phyloP scores from a whole-genome alignment of 108 stramenopile genomes.

The Cyclotella cryptica region DNA sequence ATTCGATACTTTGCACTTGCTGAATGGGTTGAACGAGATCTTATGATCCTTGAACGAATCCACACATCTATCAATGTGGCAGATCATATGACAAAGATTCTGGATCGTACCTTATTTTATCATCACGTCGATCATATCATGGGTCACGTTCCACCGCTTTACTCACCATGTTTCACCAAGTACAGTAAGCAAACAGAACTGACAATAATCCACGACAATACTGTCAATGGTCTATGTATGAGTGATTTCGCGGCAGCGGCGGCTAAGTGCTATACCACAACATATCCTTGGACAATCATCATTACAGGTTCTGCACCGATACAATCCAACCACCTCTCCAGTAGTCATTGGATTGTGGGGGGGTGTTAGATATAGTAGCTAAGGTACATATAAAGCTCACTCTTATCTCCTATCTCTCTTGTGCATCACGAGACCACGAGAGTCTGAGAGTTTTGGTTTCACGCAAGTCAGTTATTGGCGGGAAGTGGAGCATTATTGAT shows the following conservation, averaged over 20 bases:
- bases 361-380: too few relatives aligned
- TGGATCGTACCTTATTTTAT: neutral
- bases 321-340: too few relatives aligned
- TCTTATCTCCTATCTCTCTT: too few relatives aligned
- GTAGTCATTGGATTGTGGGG: too few relatives aligned
- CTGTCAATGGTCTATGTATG: neutral
- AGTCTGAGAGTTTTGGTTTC: too few relatives aligned
- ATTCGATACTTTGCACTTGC: neutral
- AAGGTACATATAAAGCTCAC: too few relatives aligned
- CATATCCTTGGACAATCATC: neutral
- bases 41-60: too few relatives aligned
- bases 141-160: neutral
- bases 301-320: too few relatives aligned
- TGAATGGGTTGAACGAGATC: neutral
- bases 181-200: neutral
- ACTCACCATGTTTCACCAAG: neutral
- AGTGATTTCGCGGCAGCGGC: neutral
- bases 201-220: neutral
- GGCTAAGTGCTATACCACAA: neutral
- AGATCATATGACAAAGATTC: neutral
- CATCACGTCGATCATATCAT: neutral
- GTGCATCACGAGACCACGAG: too few relatives aligned
- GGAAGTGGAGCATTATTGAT: too few relatives aligned
- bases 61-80: neutral
- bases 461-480: too few relatives aligned